phyloP scores from a whole-genome alignment of 306 rosid genomes.

The Vachellia collinsii region DNA sequence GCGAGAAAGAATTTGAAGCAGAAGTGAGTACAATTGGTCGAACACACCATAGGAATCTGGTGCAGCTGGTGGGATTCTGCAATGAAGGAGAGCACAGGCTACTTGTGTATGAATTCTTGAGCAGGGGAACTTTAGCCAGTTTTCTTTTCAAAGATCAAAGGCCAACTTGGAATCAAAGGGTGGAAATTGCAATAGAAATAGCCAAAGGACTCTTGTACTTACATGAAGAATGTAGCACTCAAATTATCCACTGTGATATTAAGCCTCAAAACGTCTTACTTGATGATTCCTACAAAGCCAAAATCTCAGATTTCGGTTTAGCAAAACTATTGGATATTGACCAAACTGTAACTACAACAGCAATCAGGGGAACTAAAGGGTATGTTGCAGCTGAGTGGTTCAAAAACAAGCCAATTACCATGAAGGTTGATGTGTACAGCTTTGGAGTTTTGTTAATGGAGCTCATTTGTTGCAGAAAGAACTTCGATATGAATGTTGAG shows the following conservation, averaged over 20 bases:
- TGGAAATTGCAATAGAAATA: constrained; percentile 25
- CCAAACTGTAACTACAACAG: constrained; percentile 15
- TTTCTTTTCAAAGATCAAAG: constrained; percentile 9
- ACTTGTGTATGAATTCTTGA: constrained; percentile 34
- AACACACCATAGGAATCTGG: constrained; percentile 32
- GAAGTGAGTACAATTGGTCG: constrained; percentile 25
- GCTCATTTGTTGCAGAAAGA: not conserved
- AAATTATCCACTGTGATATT: constrained; percentile 32
- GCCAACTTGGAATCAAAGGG: constrained; percentile 32
- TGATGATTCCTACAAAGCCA: constrained; percentile 13
- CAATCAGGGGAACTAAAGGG: constrained; percentile 32
- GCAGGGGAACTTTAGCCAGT: constrained; percentile 17
- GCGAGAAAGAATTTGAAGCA: constrained; percentile 12
- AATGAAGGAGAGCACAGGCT: constrained; percentile 27
- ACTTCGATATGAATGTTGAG: not conserved
- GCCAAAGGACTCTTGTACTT: constrained; percentile 29
- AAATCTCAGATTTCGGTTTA: constrained; percentile 24
- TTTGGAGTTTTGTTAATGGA: not conserved
- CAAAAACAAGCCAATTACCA: not conserved
- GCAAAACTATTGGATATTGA: constrained; percentile 31
- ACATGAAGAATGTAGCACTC: constrained; percentile 31
- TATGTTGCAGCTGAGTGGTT: constrained; percentile 8
- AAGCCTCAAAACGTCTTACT: constrained; percentile 33
- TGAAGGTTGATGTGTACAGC: not conserved
- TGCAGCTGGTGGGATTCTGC: constrained; percentile 30